phyloP scores from a whole-genome alignment of 192 early-diverging fungal genomes.

The Endogone sp. region DNA sequence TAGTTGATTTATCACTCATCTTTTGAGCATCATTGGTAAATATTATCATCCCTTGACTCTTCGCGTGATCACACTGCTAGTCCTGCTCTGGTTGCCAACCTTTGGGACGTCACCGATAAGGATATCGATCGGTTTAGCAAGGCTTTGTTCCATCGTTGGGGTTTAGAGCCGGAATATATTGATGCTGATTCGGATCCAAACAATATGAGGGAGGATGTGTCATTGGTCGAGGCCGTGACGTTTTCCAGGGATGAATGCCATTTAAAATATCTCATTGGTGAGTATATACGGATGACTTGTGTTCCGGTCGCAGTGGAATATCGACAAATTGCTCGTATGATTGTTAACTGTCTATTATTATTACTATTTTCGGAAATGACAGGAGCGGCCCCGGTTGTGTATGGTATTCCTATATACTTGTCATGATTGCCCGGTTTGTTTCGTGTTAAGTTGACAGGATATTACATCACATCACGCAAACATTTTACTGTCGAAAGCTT shows the following conservation, averaged over 20 bases:
- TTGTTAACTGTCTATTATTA: not conserved
- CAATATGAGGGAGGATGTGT: no score
- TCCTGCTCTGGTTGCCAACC: constrained; percentile 83
- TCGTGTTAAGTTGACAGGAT: no score
- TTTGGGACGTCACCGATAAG: constrained; percentile 98
- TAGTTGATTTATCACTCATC: constrained; percentile 2
- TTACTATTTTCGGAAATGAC: not conserved
- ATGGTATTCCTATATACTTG: constrained; percentile 70
- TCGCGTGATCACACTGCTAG: no score
- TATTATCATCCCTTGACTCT: not conserved
- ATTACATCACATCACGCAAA: no score
- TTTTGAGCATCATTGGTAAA: no score
- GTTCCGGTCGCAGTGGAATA: no score
- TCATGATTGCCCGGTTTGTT: constrained; percentile 7
- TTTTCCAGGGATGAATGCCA: constrained; percentile 66
- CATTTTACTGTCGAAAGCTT: no score
- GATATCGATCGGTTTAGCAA: constrained; percentile 91
- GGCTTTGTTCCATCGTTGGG: constrained; percentile 68
- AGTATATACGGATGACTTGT: no score
- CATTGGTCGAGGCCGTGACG: constrained; percentile 75
- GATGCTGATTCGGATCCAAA: constrained; percentile 3
- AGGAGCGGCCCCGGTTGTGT: constrained; percentile 84
- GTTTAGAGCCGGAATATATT: constrained; percentile 36
- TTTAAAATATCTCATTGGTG: constrained; percentile 80
- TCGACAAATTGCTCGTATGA: no score